A percentile compares a stretch with the other conserved stretches of the same genome.
phyloP scores from a whole-genome alignment of 2,329 filamentous ascomycete species.

The Coniochaeta sp. region DNA sequence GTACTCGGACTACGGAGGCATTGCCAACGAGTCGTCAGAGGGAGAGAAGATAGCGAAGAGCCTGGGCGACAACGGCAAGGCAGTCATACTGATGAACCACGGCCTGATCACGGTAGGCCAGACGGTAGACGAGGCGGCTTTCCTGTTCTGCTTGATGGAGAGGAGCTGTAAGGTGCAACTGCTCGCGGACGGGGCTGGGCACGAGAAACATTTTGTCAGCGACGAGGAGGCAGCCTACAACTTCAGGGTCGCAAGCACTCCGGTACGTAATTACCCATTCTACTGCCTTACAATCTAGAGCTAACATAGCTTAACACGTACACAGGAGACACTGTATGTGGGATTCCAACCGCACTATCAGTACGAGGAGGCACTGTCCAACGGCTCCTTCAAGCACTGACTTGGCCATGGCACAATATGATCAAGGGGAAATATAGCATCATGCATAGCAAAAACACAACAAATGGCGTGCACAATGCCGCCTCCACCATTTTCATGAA shows the following conservation, averaged over 20 bases:
- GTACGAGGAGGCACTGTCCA: neutral
- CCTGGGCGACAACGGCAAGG: conserved; percentile 40
- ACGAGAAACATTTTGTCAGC: conserved; percentile 44
- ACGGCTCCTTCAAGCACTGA: conserved; percentile 30
- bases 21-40: conserved; percentile 49
- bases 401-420: neutral
- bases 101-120: conserved; percentile 51
- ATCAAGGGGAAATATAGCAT: too few species aligned
- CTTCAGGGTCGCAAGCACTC: conserved; percentile 34
- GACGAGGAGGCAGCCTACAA: conserved; percentile 46
- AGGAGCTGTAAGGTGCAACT: conserved; percentile 51
- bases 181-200: conserved; percentile 45
- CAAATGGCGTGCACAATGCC: too few species aligned
- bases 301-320: neutral
- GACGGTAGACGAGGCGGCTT: conserved; percentile 58
- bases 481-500: too few species aligned
- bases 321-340: conserved; percentile 35
- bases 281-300: neutral
- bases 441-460: too few species aligned
- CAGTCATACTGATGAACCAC: conserved; percentile 52
- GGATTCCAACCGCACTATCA: conserved; percentile 40
- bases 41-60: conserved; percentile 45
- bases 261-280: conserved; percentile 15
- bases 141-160: conserved; percentile 51
- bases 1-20: conserved; percentile 49